Evolutionary conservation across 768 basidiomycete genomes (phyloP), one percentile per base, ranked within the genome.

Genomic region (Tulasnella sp.): DNA sequence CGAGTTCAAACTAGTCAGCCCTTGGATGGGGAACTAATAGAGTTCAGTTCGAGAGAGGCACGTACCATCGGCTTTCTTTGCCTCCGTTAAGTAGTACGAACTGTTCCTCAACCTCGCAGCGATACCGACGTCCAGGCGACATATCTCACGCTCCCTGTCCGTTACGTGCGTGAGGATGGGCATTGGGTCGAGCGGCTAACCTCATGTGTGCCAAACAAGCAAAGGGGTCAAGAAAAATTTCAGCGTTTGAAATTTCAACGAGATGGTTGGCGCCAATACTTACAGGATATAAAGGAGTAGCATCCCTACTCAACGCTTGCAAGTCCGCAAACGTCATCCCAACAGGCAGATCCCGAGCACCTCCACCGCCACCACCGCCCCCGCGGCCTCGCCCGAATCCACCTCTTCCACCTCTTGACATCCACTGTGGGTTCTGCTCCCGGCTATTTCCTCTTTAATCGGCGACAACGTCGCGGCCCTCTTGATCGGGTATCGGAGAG

Each of bases 251-350:
- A 83, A 73, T 21, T n/a, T 10, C 10, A 44, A 24, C 18, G 71
- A 16, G 38, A 19, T 52, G 24, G 36, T 27, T 34, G 36, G n/a
- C 9, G 78, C 48, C 71, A 68, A 46, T 16, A 74, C 56, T 79
- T 46, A 94, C 94, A 74, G 94, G 94, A 87, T 94, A 96, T 84
- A 94, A 86, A 39, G 91, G 91, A 56, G 92, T 92, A 79, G 88
- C 92, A 84, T 95, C 94, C 79, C 92, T 87, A 24, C 93, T 92
- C 83, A 95, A 85, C 74, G 90, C 88, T 84, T 94, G 92, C 75
- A 96, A 88, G 84, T 96, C 94, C 62, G 92, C 89, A 83, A 93
- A 93, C 8, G 92, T 91, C 40, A 95, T 88, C 27, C 94, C 94
- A 91, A 94, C 93, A 0, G 93, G 93, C 3, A 90, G 91, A 48